phyloP scores from a whole-genome alignment of 2,329 filamentous ascomycete genomes.

The Epichloe bromicola region DNA sequence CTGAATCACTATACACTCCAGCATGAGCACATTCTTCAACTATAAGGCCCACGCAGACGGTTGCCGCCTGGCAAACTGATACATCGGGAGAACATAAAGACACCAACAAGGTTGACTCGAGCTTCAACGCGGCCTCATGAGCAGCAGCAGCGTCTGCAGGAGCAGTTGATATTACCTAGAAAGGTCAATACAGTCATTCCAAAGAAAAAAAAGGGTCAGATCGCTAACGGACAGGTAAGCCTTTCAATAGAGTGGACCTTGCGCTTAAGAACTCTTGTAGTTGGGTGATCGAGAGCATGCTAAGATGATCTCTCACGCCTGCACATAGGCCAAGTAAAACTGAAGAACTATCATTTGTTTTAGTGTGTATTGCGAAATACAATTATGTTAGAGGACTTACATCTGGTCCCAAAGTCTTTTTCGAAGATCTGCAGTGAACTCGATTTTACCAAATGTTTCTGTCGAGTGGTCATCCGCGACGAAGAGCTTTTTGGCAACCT shows the following conservation, averaged over 20 bases:
- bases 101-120: constrained; percentile 50
- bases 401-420: constrained; percentile 40
- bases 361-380: background rate
- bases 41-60: constrained; percentile 46
- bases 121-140: constrained; percentile 35
- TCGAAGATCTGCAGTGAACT: constrained; percentile 16
- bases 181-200: constrained; percentile 6
- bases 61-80: constrained; percentile 51
- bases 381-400: constrained; percentile 20
- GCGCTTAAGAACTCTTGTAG: constrained; percentile 45
- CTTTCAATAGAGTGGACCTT: constrained; percentile 37
- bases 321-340: constrained; percentile 37
- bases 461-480: constrained; percentile 16
- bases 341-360: constrained; percentile 14
- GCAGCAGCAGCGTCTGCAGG: constrained; percentile 43
- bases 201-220: background rate
- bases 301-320: constrained; percentile 28
- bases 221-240: constrained; percentile 30
- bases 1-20: constrained; percentile 34
- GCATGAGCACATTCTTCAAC: constrained; percentile 46
- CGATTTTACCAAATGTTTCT: constrained; percentile 12
- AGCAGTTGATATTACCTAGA: constrained; percentile 40
- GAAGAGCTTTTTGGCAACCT: constrained; percentile 36
- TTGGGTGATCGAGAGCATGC: constrained; percentile 29
- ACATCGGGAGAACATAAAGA: constrained; percentile 53